phyloP scores from a whole-genome alignment of 495 filamentous ascomycete species.

The Sabuloglossum arenarium region DNA sequence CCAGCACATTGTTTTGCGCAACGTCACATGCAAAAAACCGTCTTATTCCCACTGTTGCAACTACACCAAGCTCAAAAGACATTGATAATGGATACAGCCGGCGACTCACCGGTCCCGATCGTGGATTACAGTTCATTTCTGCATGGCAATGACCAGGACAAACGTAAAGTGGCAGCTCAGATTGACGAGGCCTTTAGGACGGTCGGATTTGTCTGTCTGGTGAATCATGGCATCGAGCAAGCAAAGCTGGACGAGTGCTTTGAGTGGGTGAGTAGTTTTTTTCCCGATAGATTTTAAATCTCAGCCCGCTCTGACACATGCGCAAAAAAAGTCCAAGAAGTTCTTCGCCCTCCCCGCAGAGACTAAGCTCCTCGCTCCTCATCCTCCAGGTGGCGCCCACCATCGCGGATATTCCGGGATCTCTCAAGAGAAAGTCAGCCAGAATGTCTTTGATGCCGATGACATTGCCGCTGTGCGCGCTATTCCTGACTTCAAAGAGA shows the following conservation, averaged over 20 bases:
- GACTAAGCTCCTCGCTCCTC: constrained; percentile 33
- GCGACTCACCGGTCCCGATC: constrained; percentile 18
- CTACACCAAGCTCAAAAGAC: too few relatives aligned
- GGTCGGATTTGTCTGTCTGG: constrained; percentile 82
- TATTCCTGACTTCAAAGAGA: constrained; percentile 33
- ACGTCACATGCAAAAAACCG: too few relatives aligned
- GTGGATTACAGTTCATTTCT: constrained; percentile 72
- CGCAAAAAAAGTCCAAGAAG: constrained; percentile 5
- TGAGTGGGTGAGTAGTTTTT: constrained; percentile 37
- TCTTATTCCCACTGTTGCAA: too few relatives aligned
- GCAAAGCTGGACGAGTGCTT: constrained; percentile 35
- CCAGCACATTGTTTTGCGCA: too few relatives aligned
- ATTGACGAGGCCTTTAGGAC: constrained; percentile 65
- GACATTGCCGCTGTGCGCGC: constrained; percentile 20
- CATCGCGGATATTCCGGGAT: constrained; percentile 48
- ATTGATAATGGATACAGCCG: background rate
- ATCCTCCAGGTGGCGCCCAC: constrained; percentile 31
- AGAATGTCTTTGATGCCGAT: constrained; percentile 31
- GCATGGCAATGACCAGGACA: constrained; percentile 36
- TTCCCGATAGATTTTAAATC: background rate
- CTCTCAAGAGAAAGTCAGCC: constrained; percentile 42
- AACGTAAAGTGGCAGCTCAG: constrained; percentile 36
- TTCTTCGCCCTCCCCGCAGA: constrained; percentile 25
- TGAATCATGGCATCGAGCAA: constrained; percentile 48
- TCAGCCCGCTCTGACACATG: background rate